Conservation (phyloP, 2,329 filamentous ascomycete genomes). For the Colletotrichum sp. region DNA sequence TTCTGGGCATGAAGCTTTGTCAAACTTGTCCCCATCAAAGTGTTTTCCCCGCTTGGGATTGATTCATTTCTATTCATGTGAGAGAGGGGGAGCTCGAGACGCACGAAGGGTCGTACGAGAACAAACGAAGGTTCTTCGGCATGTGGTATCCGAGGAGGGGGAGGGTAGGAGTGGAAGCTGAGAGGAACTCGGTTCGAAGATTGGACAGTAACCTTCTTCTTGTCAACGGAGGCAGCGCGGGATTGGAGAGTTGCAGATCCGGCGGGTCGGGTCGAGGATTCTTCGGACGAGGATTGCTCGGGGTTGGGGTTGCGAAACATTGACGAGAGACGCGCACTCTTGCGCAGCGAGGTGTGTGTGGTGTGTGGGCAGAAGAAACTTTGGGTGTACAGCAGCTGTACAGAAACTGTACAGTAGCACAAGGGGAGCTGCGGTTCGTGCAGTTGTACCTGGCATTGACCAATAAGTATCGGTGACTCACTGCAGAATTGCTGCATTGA, state of each 20-base stretch:
- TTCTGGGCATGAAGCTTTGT: neutral
- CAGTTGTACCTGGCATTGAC: neutral
- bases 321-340: neutral
- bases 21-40: neutral
- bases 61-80: neutral
- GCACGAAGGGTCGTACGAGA: constrained; percentile 7
- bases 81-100: neutral
- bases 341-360: neutral
- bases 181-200: neutral
- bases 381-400: neutral
- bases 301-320: constrained; percentile 4
- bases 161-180: constrained; percentile 15
- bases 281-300: constrained; percentile 20
- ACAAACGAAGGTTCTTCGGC: constrained; percentile 1
- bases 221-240: neutral
- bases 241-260: constrained; percentile 21
- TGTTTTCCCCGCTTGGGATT: neutral
- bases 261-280: constrained; percentile 25
- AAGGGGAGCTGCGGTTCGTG: neutral
- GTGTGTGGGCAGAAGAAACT: neutral
- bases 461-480: neutral
- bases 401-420: neutral
- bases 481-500: neutral
- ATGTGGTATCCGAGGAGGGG: neutral
- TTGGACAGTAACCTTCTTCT: neutral